Base-by-base conservation (phyloP, 2,329 filamentous ascomycete genomes). In the Cladophialophora bantiana region DNA sequence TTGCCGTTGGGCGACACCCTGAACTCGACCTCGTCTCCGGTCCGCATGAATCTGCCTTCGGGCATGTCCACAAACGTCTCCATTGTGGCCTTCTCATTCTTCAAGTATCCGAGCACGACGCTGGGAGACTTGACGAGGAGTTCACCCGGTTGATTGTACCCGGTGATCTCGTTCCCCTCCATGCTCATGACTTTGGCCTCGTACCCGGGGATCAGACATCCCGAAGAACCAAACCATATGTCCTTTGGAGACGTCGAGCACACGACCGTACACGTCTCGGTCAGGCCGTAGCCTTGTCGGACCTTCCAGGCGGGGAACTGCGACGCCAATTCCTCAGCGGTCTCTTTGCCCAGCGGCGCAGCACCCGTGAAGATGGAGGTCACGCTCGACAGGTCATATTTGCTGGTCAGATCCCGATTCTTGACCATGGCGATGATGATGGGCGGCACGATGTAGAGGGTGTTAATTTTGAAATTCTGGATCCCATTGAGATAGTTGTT, bases 11-110 rank as follows among this genome's bases (percentile, higher is more conserved):
- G 84, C 7, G 87, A 82, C 73, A 86, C 84, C 2, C 85, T 84
- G 10, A 96, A 81, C 2, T 94, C 82, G 0, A 90, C 92, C 76
- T 96, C 92, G 73, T 97, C 94, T 5, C 94, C 94, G 0, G 94
- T 97, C 48, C 86, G 86, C 84, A 96, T 88, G 87, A 92, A 95
- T 69, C 88, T 80, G 9, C 73, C 73, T 9, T 88, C 88, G 13
- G 80, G 75, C n/a, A 84, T 83, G 70, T 93, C 89, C 6, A 74
- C 70, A 74, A 93, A 97, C 0, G 93, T 95, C 76, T 96, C 92
- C 59, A 85, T 83, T 20, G 89, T 96, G 2, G 94, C 93, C 74
- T 91, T 89, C 53, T 91, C 88, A 74, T 97, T 96, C 79, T 96
- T 90, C 61, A 96, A 81, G 73, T 97, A 97, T 0, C 94, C 94